Base-by-base conservation (phyloP, 139 green algal genomes). In the Nannochloris sp. region DNA sequence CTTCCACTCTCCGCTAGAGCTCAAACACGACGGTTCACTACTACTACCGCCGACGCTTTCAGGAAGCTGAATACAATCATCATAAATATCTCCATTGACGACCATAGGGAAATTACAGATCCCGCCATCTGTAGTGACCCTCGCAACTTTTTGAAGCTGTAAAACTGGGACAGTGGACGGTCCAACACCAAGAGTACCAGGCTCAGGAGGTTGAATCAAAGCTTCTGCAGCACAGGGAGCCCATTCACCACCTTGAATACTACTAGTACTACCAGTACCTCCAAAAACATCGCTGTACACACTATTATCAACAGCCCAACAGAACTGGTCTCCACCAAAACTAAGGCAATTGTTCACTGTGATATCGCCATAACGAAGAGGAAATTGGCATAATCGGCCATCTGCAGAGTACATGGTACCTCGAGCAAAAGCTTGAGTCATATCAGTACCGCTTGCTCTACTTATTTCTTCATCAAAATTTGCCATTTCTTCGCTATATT, bases 21-120 rank as follows among this genome's bases (percentile, higher is more conserved):
- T 48, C 4, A 54, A 34, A 46, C 68, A 75, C 7, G 60, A 70
- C 24, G 10, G 13, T 37, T 31, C 29, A 29, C 32, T 12, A 59
- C 19, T 30, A 15, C 51, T n/a, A n/a, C n/a, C n/a, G n/a, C n/a
- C n/a, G n/a, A n/a, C n/a, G n/a, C n/a, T n/a, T n/a, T n/a, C n/a
- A 12, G 48, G 55, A 3, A 46, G 58, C 54, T 32, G 25, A 4
- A 64, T 39, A 36, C 63, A 77, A 4, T 64, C 44, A 4, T 35
- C 34, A 38, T 79, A 39, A n/a, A 76, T 13, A 23, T 74, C 70
- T 30, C 47, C 48, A 39, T 73, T 14, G 19, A 42, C 14, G 34
- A 75, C 68, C 9, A n/a, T 31, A 9, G 48, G 48, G 10, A 59
- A 12, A 34, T 9, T 12, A 34, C 48, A 59, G 9, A 12, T 12